Percentiles rank a stretch among this genome's conserved stretches.
Conservation (phyloP, 768 basidiomycete genomes). For the Boletales sp. region DNA sequence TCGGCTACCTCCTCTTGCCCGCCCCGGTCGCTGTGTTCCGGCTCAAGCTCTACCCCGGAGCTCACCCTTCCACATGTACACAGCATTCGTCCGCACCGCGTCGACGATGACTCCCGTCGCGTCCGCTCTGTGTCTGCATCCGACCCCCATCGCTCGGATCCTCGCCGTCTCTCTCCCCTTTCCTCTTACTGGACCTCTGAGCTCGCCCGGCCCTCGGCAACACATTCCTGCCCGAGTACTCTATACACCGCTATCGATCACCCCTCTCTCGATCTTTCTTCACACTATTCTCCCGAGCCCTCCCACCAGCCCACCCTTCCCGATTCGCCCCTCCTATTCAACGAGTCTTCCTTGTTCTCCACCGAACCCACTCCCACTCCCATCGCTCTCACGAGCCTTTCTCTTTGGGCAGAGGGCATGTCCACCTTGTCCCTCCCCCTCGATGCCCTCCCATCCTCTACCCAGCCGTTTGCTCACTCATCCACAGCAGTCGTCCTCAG, state of each 20-base stretch:
- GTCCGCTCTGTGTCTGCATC: slow-evolving; percentile 30
- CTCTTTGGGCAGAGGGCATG: slow-evolving; percentile 68
- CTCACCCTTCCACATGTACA: slow-evolving; percentile 23
- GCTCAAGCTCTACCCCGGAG: slow-evolving; percentile 24
- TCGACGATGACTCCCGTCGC: slow-evolving; percentile 28
- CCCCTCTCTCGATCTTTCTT: slow-evolving; percentile 7
- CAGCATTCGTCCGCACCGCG: slow-evolving; percentile 15
- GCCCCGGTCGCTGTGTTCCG: slow-evolving; percentile 25
- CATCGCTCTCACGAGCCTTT: slow-evolving; percentile 37
- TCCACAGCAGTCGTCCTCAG: slow-evolving; percentile 48
- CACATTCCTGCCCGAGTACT: slow-evolving; percentile 23
- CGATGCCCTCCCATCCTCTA: slow-evolving; percentile 45
- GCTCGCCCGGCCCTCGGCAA: slow-evolving; percentile 21
- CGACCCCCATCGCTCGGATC: slow-evolving; percentile 24
- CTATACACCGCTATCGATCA: slow-evolving; percentile 24
- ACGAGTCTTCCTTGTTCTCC: slow-evolving; percentile 26
- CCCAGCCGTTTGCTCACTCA: slow-evolving; percentile 32
- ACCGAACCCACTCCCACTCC: slow-evolving; percentile 32
- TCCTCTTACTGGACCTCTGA: slow-evolving; percentile 29
- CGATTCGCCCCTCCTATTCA: slow-evolving; percentile 28
- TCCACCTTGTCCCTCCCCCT: slow-evolving; percentile 56
- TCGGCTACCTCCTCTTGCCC: slow-evolving; percentile 26
- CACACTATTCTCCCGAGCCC: slow-evolving; percentile 24
- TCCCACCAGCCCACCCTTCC: slow-evolving; percentile 20
- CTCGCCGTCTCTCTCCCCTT: slow-evolving; percentile 32